A percentile compares a stretch with the other conserved stretches of the same genome.
Evolutionary conservation across 306 rosid genomes (phyloP).

Genomic region (Ormosia emarginata): DNA sequence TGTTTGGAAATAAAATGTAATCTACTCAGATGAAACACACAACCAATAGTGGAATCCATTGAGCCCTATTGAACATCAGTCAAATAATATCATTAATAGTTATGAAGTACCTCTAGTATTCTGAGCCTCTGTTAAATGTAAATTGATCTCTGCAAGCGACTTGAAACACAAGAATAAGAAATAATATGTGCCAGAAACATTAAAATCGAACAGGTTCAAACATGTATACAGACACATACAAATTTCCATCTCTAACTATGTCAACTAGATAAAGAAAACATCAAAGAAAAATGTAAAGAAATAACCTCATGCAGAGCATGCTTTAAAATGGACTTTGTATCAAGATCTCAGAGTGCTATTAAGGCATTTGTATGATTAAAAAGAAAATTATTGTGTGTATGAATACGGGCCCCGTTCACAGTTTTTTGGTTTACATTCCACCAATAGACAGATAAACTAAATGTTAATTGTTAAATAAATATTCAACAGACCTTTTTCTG

Average conservation of each 20-base stretch:
- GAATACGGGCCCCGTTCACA: not conserved
- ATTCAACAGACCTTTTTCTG: constrained; percentile 71
- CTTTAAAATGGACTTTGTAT: constrained; percentile 30
- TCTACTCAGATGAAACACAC: not conserved
- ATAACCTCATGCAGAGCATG: constrained; percentile 81
- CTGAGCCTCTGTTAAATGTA: constrained; percentile 64
- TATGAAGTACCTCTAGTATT: constrained; percentile 71
- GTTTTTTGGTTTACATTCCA: not conserved
- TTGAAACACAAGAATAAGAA: constrained; percentile 36
- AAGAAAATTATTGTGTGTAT: not conserved
- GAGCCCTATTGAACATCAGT: constrained; percentile 10
- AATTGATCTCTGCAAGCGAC: constrained; percentile 87
- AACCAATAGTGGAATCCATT: constrained; percentile 12
- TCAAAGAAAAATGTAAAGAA: constrained; percentile 25
- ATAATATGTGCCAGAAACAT: constrained; percentile 28
- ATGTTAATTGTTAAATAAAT: constrained; percentile 2
- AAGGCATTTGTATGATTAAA: constrained; percentile 6
- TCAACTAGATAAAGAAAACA: constrained; percentile 23
- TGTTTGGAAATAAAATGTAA: constrained; percentile 4
- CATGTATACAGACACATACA: not conserved
- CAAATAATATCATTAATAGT: constrained; percentile 9
- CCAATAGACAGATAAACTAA: constrained; percentile 12
- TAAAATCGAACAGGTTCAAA: not conserved
- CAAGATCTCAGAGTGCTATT: not conserved
- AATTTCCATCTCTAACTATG: not conserved